Evolutionary conservation across 2,329 filamentous ascomycete genomes (phyloP), one percentile per base, ranked within the genome.

Genomic region (Aureobasidium lini): DNA sequence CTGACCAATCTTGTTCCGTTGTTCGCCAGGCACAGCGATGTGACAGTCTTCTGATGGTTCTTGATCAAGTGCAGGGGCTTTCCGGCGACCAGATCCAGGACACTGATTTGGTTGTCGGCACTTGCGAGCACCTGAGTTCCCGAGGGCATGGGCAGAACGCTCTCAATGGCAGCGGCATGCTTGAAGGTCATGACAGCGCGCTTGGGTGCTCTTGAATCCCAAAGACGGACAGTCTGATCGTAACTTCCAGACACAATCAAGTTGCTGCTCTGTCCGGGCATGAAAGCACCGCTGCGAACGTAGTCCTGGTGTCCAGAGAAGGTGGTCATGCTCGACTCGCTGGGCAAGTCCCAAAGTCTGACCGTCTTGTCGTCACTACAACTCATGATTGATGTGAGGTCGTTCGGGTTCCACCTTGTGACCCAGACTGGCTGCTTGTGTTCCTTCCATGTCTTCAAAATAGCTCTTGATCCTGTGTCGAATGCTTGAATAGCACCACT

Each of bases 11-110:
- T 84, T 53, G 84, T 84, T 48, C 89, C 89, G 65, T 88, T 84
- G 46, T 90, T 92, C 7, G 91, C 92, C 36, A 95, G 78, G 54
- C 87, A 86, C 58, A 99, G 81, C 7, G 88, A 86, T 0, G 94
- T 97, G 62, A 99, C 92, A 0, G 94, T 96, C 83, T 97, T 99
- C 71, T 99, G 94, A 74, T 99, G 94, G 71, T 95, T 97, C 66
- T 86, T 87, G 63, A 99, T 86, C 69, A 95, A 79, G 66, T 91
- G 87, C 60, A 96, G 78, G 4, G 93, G 91, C 69, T 90, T 90
- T 29, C 89, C 94, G 52, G 92, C 93, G 15, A 97, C 88, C 46
- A 99, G 82, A 72, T 99, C 94, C 62, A 99, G 81, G 10, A 99
- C 90, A 6, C 89, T 91, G 68, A 99, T 90, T 63, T 89, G 84